Conservation (phyloP, 179 eudicot species). For the Spinacia oleracea region DNA sequence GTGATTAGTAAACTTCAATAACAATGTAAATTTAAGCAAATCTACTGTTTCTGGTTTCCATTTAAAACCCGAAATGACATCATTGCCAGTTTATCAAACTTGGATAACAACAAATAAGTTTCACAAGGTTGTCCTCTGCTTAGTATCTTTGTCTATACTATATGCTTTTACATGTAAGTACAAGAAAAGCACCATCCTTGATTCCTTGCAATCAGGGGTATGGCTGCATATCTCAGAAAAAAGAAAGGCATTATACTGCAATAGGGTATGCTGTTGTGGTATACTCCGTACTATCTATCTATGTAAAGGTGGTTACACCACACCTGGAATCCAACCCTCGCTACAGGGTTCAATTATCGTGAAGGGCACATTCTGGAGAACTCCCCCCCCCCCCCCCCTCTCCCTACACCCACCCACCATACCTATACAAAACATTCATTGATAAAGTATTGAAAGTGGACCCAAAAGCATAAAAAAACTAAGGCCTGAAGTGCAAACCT, state of each 20-base stretch:
- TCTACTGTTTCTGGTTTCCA: conserved; percentile 4
- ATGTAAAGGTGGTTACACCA: background rate
- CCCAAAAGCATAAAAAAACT: background rate
- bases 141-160: background rate
- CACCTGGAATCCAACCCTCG: background rate
- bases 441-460: too few species aligned
- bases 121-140: background rate
- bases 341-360: background rate
- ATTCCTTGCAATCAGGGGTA: background rate
- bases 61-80: background rate
- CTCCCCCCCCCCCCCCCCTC: background rate
- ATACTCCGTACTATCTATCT: background rate
- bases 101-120: background rate
- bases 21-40: background rate
- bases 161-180: background rate
- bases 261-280: too few species aligned
- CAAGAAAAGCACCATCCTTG: background rate
- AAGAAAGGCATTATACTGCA: background rate
- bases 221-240: background rate
- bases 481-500: conserved; percentile 46
- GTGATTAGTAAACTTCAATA: background rate
- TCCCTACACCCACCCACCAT: background rate
- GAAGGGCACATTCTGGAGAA: background rate
- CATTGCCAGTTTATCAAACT: background rate
- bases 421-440: background rate